Conservation (phyloP, 345 rosid species). For the Melaleuca alternifolia region DNA sequence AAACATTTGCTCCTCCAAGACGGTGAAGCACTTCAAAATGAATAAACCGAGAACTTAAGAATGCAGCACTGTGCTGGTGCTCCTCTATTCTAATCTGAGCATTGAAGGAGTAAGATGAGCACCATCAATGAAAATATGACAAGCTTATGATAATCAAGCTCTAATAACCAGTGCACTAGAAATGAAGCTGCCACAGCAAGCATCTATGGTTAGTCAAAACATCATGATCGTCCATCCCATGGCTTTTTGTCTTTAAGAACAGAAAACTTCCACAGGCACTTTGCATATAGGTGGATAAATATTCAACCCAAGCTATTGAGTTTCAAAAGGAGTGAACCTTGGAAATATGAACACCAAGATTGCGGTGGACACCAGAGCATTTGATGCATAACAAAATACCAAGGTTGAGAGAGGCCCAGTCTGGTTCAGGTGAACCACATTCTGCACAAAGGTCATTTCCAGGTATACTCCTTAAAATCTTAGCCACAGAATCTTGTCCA, state of each 20-base stretch:
- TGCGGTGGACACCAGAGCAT: slow-evolving; percentile 88
- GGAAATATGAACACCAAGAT: slow-evolving; percentile 88
- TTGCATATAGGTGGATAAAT: neutral
- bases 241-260: neutral
- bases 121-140: neutral
- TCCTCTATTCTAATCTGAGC: neutral
- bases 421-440: slow-evolving; percentile 66
- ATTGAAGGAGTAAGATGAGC: neutral
- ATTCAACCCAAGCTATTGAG: neutral
- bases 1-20: neutral
- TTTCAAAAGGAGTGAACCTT: slow-evolving; percentile 37
- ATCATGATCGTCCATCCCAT: neutral
- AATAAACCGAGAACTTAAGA: neutral
- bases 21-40: neutral
- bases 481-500: slow-evolving; percentile 30
- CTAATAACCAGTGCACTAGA: neutral
- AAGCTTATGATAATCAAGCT: neutral
- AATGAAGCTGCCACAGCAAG: neutral
- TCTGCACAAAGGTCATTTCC: slow-evolving; percentile 84
- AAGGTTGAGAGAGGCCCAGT: slow-evolving; percentile 94
- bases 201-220: neutral
- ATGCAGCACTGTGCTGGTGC: neutral
- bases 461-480: slow-evolving; percentile 47
- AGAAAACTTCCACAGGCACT: neutral
- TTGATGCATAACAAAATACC: slow-evolving; percentile 77